These are phyloP conservation scores for Rhodomyrtus tomentosa DNA, from an alignment of 345 rosid genomes.

Conservation along the genomic window DNA sequence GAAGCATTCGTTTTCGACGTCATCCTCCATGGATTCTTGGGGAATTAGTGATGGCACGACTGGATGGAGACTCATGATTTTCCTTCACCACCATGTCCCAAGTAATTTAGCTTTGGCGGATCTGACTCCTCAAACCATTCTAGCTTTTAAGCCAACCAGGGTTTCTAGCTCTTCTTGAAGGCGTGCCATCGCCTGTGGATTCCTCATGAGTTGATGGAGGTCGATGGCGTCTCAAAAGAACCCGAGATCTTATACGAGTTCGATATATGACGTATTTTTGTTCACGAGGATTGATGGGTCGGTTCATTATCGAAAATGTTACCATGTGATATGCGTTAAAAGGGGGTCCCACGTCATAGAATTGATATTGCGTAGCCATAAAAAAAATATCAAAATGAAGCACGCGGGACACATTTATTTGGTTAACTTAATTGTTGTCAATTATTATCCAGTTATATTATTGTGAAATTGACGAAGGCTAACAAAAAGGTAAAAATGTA, in stretches of 20 bases:
- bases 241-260: constrained; percentile 6
- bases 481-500: no score
- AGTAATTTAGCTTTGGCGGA: not conserved
- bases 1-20: not conserved
- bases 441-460: no score
- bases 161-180: constrained; percentile 9
- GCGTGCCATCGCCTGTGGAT: constrained; percentile 4
- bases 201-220: constrained; percentile 4
- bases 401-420: no score
- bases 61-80: not conserved
- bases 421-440: no score
- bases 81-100: constrained; percentile 11
- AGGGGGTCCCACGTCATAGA: no score
- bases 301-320: not conserved
- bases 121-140: constrained; percentile 9
- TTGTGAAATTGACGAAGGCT: no score
- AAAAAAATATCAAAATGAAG: no score
- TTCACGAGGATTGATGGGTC: not conserved
- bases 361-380: no score
- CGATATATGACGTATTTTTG: not conserved
- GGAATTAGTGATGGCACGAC: not conserved
- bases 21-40: not conserved
- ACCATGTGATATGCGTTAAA: no score
- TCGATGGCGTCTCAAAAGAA: constrained; percentile 5
- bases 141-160: constrained; percentile 8